Conservation (phyloP, 1,284 basidiomycete species). For the Sanghuangporus sanghuang region DNA sequence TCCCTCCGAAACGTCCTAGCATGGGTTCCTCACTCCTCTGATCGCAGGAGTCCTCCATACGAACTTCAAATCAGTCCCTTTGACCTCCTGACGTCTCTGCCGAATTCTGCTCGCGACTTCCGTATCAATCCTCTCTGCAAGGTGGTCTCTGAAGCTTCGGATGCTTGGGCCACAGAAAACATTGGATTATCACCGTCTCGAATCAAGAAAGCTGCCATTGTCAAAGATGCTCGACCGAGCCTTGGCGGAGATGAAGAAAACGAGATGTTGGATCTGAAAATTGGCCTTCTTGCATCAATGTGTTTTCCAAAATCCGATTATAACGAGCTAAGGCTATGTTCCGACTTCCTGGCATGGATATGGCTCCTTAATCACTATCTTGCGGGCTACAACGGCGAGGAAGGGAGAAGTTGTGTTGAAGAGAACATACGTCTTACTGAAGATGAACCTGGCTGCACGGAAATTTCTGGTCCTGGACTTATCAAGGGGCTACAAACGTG, state of each 20-base stretch:
- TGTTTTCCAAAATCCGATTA: conserved; percentile 4
- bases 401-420: neutral
- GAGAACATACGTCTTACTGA: neutral
- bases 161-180: neutral
- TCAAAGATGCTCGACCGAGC: neutral
- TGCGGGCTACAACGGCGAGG: neutral
- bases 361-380: conserved; percentile 4
- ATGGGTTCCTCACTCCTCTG: neutral
- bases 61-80: neutral
- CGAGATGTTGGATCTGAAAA: neutral
- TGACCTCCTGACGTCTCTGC: neutral
- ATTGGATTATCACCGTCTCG: neutral
- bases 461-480: neutral
- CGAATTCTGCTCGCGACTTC: conserved; percentile 5
- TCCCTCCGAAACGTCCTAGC: neutral
- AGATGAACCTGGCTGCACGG: neutral
- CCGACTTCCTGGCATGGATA: conserved; percentile 10
- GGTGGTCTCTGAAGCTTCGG: neutral
- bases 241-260: neutral
- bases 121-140: conserved; percentile 4
- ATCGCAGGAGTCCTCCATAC: neutral
- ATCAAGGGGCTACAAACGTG: conserved; percentile 5
- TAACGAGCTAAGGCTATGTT: conserved; percentile 8
- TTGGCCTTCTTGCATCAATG: conserved; percentile 8
- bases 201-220: neutral